These are phyloP conservation scores for Melocanna baccifera DNA, from an alignment of 176 grass and related monocot genomes.

Conservation along the genomic window DNA sequence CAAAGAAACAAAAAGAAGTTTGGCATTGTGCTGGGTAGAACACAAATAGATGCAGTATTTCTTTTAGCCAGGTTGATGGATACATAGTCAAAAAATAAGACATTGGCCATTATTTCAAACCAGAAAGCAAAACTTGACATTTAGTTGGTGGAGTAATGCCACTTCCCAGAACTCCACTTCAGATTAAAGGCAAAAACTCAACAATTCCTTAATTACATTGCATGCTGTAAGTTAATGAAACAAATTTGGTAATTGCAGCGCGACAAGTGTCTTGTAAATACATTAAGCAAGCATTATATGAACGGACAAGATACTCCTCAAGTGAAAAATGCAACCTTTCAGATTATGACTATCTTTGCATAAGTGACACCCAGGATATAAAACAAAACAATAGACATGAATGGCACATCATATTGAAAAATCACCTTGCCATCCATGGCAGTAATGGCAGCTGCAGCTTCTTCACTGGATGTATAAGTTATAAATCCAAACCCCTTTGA, in stretches of 20 bases:
- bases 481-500: slow-evolving; percentile 93
- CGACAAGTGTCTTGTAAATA: background rate
- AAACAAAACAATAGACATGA: background rate
- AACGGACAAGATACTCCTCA: background rate
- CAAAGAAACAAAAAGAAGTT: background rate
- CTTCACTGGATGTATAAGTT: slow-evolving; percentile 60
- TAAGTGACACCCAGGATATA: background rate
- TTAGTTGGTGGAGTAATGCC: background rate
- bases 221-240: background rate
- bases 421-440: slow-evolving; percentile 81
- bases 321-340: background rate
- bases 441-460: slow-evolving; percentile 64
- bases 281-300: background rate
- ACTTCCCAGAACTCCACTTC: background rate
- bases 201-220: background rate
- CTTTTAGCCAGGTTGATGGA: background rate
- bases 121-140: background rate
- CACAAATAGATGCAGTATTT: background rate
- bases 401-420: background rate
- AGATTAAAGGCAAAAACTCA: background rate
- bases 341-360: background rate
- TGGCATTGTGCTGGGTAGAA: background rate
- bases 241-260: background rate
- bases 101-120: background rate
- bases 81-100: background rate